phyloP scores from a whole-genome alignment of 2,329 filamentous ascomycete species.

The Scedosporium minutisporum region DNA sequence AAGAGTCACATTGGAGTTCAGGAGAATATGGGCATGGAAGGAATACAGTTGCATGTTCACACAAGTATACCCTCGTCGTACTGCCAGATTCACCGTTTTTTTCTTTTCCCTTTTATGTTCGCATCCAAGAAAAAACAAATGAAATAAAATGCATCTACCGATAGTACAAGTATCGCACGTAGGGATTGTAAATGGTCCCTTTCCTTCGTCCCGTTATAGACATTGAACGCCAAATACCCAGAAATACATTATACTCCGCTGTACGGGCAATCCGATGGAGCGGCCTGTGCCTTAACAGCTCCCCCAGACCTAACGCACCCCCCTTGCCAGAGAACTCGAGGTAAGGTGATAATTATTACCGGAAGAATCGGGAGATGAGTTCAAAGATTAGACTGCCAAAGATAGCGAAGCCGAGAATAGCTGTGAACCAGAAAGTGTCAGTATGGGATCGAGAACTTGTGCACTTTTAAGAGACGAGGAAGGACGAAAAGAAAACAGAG shows the following conservation, averaged over 20 bases:
- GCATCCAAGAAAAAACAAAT: neutral
- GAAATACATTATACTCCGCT: neutral
- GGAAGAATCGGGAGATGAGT: slow-evolving; percentile 43
- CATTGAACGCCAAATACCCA: neutral
- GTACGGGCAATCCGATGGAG: neutral
- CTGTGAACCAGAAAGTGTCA: slow-evolving; percentile 20
- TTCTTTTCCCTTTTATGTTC: neutral
- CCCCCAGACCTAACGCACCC: neutral
- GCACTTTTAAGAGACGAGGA: too few relatives aligned
- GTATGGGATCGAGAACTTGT: neutral
- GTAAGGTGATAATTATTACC: slow-evolving; percentile 10
- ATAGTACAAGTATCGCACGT: neutral
- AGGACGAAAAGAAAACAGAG: neutral
- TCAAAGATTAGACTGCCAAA: slow-evolving; percentile 53
- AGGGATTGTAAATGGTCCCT: neutral
- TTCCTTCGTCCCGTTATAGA: neutral
- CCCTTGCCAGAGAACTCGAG: neutral
- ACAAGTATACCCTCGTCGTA: neutral
- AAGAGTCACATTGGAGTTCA: neutral
- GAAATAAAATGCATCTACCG: neutral
- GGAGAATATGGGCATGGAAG: neutral
- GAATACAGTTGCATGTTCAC: neutral
- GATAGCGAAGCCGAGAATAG: slow-evolving; percentile 48
- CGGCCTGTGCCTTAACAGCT: neutral
- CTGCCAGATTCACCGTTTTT: neutral